Evolutionary conservation across 83 land plant genomes (phyloP), one percentile per base, ranked within the genome.

Genomic region (Picea engelmannii): DNA sequence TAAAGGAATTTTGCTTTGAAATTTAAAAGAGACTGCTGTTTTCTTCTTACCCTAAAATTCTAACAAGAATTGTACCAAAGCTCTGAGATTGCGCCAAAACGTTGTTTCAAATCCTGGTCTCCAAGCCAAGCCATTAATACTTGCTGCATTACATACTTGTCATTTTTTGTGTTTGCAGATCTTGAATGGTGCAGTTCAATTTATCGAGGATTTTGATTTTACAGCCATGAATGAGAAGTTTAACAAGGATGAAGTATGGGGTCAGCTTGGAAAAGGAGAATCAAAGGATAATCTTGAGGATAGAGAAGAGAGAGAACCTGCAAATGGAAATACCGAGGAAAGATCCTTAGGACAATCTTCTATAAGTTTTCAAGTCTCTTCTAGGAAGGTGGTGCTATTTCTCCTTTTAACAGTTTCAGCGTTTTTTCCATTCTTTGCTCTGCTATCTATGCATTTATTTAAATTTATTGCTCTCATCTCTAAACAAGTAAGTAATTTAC

Each of bases 181-280:
- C n/a, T n/a, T n/a, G n/a, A n/a, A n/a, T n/a, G n/a, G n/a, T n/a
- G n/a, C n/a, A n/a, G n/a, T n/a, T n/a, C n/a, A 27, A 42, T 85
- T 85, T 78, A 81, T 83, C 3, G 90, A 88, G 68, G 90, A 88
- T 60, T 88, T 88, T 52, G 90, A 88, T 55, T 88, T 88, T 75
- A 80, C 78, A 25, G 90, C 90, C 35, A 88, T 88, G 90, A 88
- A 88, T 78, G 88, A 88, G 80, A 88, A 88, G 83, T 88, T 88
- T 65, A 88, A 88, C 10, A 88, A 88, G 76, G 90, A 88, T 66
- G 90, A 88, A 80, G 90, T 88, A 20, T 86, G 88, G 88, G 88
- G 88, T 25, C 73, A 83, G 61, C 88, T 86, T 74, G 88, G 88
- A 64, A 85, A 82, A 38, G 65, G 82, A 44, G 81, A 80, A 16